Percentiles rank a stretch among this genome's conserved stretches.
Evolutionary conservation across 2,329 filamentous ascomycete species (phyloP).

Genomic region (Claviceps purpurea): DNA sequence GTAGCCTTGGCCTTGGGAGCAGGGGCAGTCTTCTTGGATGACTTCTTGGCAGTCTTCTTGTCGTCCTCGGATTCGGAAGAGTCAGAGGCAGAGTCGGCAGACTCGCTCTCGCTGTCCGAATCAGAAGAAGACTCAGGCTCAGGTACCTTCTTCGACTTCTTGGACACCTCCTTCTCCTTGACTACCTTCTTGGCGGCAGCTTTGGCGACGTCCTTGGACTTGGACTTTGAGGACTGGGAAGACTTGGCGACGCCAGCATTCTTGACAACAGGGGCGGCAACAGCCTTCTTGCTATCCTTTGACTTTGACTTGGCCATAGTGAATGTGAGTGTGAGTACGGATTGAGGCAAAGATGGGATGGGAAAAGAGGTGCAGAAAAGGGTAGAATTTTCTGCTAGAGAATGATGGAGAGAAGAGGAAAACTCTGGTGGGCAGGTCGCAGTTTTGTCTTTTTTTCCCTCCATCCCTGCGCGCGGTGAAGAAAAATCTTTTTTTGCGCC

Average conservation of each 20-base stretch:
- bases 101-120: constrained; percentile 20
- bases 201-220: constrained; percentile 56
- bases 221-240: constrained; percentile 48
- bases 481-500: constrained; percentile 18
- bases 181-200: constrained; percentile 36
- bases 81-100: constrained; percentile 16
- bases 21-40: constrained; percentile 8
- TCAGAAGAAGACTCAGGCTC: constrained; percentile 28
- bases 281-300: constrained; percentile 37
- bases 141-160: constrained; percentile 35
- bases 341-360: neutral
- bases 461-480: constrained; percentile 7
- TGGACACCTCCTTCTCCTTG: constrained; percentile 29
- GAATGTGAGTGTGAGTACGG: neutral
- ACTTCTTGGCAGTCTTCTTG: constrained; percentile 17
- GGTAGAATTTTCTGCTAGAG: neutral
- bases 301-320: constrained; percentile 56
- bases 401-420: constrained; percentile 2
- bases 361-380: neutral
- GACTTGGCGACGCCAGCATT: constrained; percentile 54
- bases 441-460: constrained; percentile 10
- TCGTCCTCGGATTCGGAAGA: constrained; percentile 22
- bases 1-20: constrained; percentile 10
- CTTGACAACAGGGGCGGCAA: constrained; percentile 46
- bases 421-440: constrained; percentile 1